A percentile compares a stretch with the other conserved stretches of the same genome.
Evolutionary conservation across 306 rosid species (phyloP).

Genomic region (Biancaea sappan): DNA sequence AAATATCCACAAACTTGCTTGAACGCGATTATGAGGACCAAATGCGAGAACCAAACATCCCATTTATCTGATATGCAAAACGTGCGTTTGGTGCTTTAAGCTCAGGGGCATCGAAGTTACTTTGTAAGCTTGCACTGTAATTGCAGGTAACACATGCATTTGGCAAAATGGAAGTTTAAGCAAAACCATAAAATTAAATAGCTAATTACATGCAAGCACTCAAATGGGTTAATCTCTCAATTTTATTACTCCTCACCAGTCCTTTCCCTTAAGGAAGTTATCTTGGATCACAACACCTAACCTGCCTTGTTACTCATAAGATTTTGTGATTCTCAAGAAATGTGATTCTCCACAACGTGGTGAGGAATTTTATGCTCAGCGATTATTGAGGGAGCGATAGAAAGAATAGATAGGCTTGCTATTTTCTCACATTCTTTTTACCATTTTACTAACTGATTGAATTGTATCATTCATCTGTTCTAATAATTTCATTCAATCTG

Average conservation of each 20-base stretch:
- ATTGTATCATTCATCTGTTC: not conserved
- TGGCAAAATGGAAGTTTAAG: not conserved
- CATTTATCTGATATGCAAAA: not conserved
- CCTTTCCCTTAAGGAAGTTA: not conserved
- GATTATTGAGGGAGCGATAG: not conserved
- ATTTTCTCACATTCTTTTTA: not conserved
- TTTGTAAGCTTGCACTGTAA: not conserved
- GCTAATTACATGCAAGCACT: conserved; percentile 4
- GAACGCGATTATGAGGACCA: no score
- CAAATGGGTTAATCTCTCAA: not conserved
- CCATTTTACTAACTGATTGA: not conserved
- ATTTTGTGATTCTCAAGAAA: not conserved
- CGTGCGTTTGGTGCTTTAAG: not conserved
- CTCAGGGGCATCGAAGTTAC: not conserved
- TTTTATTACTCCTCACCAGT: not conserved
- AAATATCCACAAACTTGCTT: no score
- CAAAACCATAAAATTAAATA: not conserved
- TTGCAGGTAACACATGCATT: not conserved
- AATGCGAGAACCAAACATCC: no score
- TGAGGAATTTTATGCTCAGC: not conserved
- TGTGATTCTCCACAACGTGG: not conserved
- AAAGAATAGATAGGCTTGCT: not conserved
- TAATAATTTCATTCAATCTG: not conserved
- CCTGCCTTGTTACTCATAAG: not conserved
- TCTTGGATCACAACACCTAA: not conserved